A percentile compares a stretch with the other conserved stretches of the same genome.
These are phyloP conservation scores for Aristolochia fimbriata DNA, from an alignment of 164 flowering plant genomes.

Conservation along the genomic window DNA sequence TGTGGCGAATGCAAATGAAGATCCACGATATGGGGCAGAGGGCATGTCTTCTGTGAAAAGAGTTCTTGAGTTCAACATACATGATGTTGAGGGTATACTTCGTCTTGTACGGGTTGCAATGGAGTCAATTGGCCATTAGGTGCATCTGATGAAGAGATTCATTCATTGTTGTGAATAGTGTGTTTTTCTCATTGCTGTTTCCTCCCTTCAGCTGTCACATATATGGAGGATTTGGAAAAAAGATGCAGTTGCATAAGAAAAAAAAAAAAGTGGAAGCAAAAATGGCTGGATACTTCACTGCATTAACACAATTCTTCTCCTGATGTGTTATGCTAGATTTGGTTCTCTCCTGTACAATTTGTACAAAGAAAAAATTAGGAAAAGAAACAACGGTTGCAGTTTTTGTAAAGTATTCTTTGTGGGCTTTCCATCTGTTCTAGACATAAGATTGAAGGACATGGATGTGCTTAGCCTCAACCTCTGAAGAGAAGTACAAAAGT, in stretches of 20 bases:
- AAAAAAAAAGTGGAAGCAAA: no score
- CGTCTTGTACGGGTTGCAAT: conserved; percentile 55
- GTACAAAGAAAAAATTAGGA: conserved; percentile 23
- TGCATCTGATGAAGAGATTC: conserved; percentile 14
- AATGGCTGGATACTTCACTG: no score
- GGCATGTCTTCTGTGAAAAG: conserved; percentile 34
- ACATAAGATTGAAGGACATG: conserved; percentile 10
- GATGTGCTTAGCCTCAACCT: conserved; percentile 1
- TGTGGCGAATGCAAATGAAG: conserved; percentile 33
- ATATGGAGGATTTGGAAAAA: not conserved
- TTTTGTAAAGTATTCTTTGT: conserved; percentile 26
- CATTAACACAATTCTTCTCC: conserved; percentile 1
- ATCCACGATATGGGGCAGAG: conserved; percentile 25
- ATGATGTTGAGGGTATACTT: conserved; percentile 54
- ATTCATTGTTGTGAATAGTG: conserved; percentile 2
- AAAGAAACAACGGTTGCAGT: conserved; percentile 6
- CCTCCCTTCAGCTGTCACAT: conserved; percentile 5
- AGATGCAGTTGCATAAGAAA: not conserved
- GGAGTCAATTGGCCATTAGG: conserved; percentile 44
- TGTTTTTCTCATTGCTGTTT: conserved; percentile 4
- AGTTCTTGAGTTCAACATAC: conserved; percentile 75
- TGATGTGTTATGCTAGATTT: conserved; percentile 5
- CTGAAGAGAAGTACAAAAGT: not conserved
- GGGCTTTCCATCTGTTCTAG: conserved; percentile 10
- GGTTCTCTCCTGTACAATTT: conserved; percentile 23